Evolutionary conservation across 352 stramenopile species (phyloP).

Genomic region (Phytopythium ostracodes): DNA sequence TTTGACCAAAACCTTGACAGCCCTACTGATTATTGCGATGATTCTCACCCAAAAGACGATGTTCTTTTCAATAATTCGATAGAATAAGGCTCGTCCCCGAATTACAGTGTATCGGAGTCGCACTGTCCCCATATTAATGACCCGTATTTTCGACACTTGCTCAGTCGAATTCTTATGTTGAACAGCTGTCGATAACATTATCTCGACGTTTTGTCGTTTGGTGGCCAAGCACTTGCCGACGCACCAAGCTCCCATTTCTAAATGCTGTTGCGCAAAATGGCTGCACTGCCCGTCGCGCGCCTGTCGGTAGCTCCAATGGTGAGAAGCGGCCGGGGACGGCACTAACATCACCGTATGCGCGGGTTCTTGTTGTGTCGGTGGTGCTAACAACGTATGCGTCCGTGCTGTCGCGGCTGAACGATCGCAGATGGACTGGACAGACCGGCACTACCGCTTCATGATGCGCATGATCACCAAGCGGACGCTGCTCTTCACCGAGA

Average conservation of each 20-base stretch:
- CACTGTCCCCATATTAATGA: too few relatives aligned
- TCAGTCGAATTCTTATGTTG: too few relatives aligned
- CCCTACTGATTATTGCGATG: too few relatives aligned
- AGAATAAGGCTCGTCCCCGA: too few relatives aligned
- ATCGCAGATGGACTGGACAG: slow-evolving; percentile 97
- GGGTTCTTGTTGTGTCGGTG: not conserved
- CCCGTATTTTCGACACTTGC: too few relatives aligned
- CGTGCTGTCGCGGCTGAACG: not conserved
- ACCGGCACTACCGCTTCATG: slow-evolving; percentile 94
- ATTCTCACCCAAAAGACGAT: too few relatives aligned
- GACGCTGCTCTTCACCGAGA: slow-evolving; percentile 98
- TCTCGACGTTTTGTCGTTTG: too few relatives aligned
- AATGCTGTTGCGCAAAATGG: slow-evolving; percentile 29
- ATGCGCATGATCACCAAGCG: slow-evolving; percentile 91
- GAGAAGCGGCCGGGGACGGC: not conserved
- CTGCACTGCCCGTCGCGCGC: slow-evolving; percentile 35
- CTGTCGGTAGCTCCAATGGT: slow-evolving; percentile 76
- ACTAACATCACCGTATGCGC: not conserved
- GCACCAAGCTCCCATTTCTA: not conserved
- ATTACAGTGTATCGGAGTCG: too few relatives aligned
- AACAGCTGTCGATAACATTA: too few relatives aligned
- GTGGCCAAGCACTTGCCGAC: slow-evolving; percentile 1
- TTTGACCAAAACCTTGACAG: too few relatives aligned
- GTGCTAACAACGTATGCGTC: not conserved
- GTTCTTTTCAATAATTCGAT: too few relatives aligned